Evolutionary conservation across 75 land plant species (phyloP), one percentile per base, ranked within the genome.

Genomic region (Pinus albicaulis): DNA sequence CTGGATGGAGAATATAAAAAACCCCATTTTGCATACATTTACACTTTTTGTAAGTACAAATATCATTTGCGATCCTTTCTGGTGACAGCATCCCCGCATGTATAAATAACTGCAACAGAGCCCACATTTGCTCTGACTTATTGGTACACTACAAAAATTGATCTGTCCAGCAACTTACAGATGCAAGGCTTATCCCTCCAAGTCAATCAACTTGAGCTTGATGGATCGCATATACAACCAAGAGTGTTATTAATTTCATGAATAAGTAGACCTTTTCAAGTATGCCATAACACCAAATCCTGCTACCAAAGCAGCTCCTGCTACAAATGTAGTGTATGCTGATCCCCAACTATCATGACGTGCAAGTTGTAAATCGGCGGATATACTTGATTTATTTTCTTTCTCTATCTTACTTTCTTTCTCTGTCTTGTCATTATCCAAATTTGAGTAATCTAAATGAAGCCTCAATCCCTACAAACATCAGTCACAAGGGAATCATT

Each of bases 221-320:
- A 48, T 48, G 53, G 53, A 48, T 48, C 11, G 53, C 53, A 48
- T 48, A 11, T 48, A 48, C 11, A 48, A 48, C 53, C 53, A 48
- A 48, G 53, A 48, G 1, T 44, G 48, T 48, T 48, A 48, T 55
- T 72, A 24, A 72, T 26, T 13, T 48, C n/a, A 8, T 83, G 38
- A 88, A 28, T 71, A 68, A 5, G 69, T 76, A 8, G 88, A 73
- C 82, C 89, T 86, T 64, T 59, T 89, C 70, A 89, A 63, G 80
- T 84, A 92, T 31, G 92, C 86, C 77, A 90, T 71, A 38, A 90
- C 57, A 41, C 90, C 84, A 72, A 92, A 56, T 25, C 94, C 94
- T 73, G 89, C 94, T 71, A 89, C 81, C 17, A 87, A 55, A 15
- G 92, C 90, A 57, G 94, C 90, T 3, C 92, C 94, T 0, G 94